phyloP scores from a whole-genome alignment of 352 stramenopile genomes.

The Globisporangium camurandrum region DNA sequence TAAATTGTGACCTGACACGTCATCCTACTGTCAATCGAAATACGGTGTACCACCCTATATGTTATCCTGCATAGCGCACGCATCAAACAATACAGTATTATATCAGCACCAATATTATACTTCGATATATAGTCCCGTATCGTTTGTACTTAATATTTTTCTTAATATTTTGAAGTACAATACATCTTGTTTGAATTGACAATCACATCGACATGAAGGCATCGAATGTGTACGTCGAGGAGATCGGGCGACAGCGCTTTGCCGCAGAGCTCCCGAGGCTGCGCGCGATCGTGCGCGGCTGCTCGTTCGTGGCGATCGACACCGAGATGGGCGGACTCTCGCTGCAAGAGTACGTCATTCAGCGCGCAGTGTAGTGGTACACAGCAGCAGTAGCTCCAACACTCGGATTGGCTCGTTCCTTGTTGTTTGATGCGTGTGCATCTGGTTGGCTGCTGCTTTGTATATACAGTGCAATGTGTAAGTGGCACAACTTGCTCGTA shows the following conservation, averaged over 20 bases:
- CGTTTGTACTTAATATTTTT: too few species aligned
- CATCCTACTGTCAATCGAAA: too few species aligned
- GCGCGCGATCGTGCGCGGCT: slow-evolving; percentile 19
- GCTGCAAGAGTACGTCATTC: slow-evolving; percentile 47
- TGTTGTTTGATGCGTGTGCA: not conserved
- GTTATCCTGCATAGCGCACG: too few species aligned
- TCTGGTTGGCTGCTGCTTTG: not conserved
- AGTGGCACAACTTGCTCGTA: too few species aligned
- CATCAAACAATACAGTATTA: too few species aligned
- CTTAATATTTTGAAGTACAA: slow-evolving; percentile 8
- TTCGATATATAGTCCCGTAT: too few species aligned
- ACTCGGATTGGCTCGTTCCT: not conserved
- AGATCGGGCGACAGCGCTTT: slow-evolving; percentile 16
- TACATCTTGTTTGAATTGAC: slow-evolving; percentile 33
- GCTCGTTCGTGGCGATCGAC: slow-evolving; percentile 68
- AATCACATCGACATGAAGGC: slow-evolving; percentile 65
- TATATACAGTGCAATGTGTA: not conserved
- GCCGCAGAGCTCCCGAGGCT: slow-evolving; percentile 21
- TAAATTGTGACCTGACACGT: too few species aligned
- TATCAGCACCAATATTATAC: too few species aligned
- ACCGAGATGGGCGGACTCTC: slow-evolving; percentile 72
- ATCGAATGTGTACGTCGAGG: slow-evolving; percentile 12
- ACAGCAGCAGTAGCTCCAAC: not conserved
- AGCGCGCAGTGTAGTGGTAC: not conserved
- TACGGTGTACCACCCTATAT: too few species aligned